A percentile compares a stretch with the other conserved stretches of the same genome.
Evolutionary conservation across 805 yeast species (phyloP).

Genomic region (Metschnikowia baotianmanensis): DNA sequence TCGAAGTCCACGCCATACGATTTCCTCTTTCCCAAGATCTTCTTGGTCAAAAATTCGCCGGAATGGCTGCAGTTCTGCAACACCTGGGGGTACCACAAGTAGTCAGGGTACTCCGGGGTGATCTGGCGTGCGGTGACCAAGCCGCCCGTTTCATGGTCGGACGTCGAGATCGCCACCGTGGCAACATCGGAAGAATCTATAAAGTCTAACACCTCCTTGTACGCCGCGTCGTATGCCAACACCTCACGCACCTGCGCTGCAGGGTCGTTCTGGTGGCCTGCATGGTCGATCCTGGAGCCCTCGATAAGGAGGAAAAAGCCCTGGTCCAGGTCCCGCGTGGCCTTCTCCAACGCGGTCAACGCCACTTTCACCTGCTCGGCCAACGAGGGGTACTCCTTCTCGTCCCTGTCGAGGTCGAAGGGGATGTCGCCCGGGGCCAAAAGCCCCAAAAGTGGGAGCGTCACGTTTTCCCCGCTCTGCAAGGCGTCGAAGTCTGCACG

Average conservation of each 20-base stretch:
- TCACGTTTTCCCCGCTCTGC: slow-evolving; percentile 57
- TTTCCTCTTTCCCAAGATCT: slow-evolving; percentile 35
- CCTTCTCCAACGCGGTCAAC: slow-evolving; percentile 60
- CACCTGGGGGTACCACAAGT: slow-evolving; percentile 82
- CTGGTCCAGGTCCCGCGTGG: slow-evolving; percentile 67
- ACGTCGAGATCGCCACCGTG: slow-evolving; percentile 75
- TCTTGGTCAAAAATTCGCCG: slow-evolving; percentile 62
- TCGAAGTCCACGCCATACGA: slow-evolving; percentile 23
- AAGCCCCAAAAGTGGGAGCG: slow-evolving; percentile 73
- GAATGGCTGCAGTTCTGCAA: slow-evolving; percentile 69
- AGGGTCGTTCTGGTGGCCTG: slow-evolving; percentile 92
- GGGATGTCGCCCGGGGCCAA: slow-evolving; percentile 79
- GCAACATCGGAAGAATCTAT: slow-evolving; percentile 69
- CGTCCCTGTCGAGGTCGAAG: slow-evolving; percentile 74
- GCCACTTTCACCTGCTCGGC: slow-evolving; percentile 80
- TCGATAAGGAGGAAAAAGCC: slow-evolving; percentile 88
- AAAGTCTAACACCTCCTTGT: slow-evolving; percentile 67
- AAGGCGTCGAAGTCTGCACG: slow-evolving; percentile 56
- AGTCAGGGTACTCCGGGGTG: slow-evolving; percentile 67
- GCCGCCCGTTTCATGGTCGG: slow-evolving; percentile 97
- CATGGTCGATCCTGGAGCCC: slow-evolving; percentile 94
- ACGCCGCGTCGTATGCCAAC: slow-evolving; percentile 81
- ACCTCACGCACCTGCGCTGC: slow-evolving; percentile 93
- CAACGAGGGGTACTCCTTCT: slow-evolving; percentile 63
- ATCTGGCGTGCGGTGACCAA: slow-evolving; percentile 83